Base-by-base conservation (phyloP, 2,329 filamentous ascomycete genomes). In the Phyllosticta paracitricarpa region DNA sequence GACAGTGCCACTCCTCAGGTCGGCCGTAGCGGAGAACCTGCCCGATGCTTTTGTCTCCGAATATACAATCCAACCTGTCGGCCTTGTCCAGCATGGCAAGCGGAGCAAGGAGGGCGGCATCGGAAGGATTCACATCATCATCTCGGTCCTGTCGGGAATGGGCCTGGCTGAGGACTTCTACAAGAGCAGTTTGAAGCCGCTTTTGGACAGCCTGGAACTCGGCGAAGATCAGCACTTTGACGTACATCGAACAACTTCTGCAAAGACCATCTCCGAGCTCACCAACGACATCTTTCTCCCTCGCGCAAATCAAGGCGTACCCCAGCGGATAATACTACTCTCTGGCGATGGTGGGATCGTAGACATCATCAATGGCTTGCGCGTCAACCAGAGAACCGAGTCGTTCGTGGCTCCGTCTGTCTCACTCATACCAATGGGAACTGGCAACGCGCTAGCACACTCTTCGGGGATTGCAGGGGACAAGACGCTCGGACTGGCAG, bases 341-440 rank as follows among this genome's bases (percentile, higher is more conserved):
- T 93, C 89, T 56, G 93, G 93, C 6, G 93, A 97, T 72, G 93
- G 93, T 14, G 93, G 91, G 5, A 74, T 96, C 2, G 82, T 91
- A 19, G 93, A 97, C 67, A 78, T 94, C 1, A 78, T 96, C 63
- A 95, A 97, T 69, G 83, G 82, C 2, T 78, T 88, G 0, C 68
- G 77, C 3, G 65, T 68, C 55, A 71, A 64, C 62, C 61, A 68
- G 7, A 64, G 64, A 4, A 72, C 68, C 12, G 25, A 56, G 10
- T 51, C 51, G 3, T 61, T 58, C 33, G 35, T 51, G 25, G 59
- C 68, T 5, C 64, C 66, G 14, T 8, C 51, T 40, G 80, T 89
- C 63, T 70, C 76, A 0, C 68, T 86, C 4, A 68, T 85, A 9
- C 81, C 83, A 0, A 74, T 82, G 57, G 84, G 76, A 17, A 80